Base-by-base conservation (phyloP, 208 protist species). In the Trypanosoma theileri region DNA sequence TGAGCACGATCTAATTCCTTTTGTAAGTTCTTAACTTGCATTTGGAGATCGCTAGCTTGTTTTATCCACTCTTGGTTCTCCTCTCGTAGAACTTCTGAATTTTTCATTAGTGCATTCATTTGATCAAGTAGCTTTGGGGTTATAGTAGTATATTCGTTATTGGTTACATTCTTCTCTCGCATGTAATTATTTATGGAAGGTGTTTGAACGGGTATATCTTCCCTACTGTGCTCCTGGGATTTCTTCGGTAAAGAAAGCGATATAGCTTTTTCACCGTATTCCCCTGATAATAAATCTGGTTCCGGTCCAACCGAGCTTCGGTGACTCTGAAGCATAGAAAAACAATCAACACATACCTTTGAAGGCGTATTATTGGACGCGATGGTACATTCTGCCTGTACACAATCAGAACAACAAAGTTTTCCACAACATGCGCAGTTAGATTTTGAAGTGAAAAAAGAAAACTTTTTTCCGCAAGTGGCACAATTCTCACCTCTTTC, bases 361-460 rank as follows among this genome's bases (percentile, higher is more conserved):
- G 55, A 58, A 10, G 77, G 70, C 12, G 54, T 12, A 7, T 60
- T 63, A 57, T 73, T 73, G 12, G 70, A 60, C 12, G 59, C 48
- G 40, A 92, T 60, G 8, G 69, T 61, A 53, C 71, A 80, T 53
- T 87, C 72, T 12, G 77, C 70, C 21, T 78, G 66, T 3, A 93
- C 73, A 59, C 87, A 93, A 46, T 83, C 70, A 13, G 81, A 69
- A 69, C 87, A 93, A 58, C 81, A 85, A 21, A 89, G 73, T 21
- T 75, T 74, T 2, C 81, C 82, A 58, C 87, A 93, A 59, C 76
- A 84, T 22, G 82, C 73, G 68, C 87, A 93, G 64, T 86, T 87
- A 13, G 69, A 44, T 56, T 86, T 90, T 22, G 73, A 69, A 11
- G 71, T 76, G 26, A 78, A 81, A 51, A 82, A 76, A 51, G 71